Evolutionary conservation across 495 filamentous ascomycete genomes (phyloP).

Genomic region (Penicillium cataractarum): DNA sequence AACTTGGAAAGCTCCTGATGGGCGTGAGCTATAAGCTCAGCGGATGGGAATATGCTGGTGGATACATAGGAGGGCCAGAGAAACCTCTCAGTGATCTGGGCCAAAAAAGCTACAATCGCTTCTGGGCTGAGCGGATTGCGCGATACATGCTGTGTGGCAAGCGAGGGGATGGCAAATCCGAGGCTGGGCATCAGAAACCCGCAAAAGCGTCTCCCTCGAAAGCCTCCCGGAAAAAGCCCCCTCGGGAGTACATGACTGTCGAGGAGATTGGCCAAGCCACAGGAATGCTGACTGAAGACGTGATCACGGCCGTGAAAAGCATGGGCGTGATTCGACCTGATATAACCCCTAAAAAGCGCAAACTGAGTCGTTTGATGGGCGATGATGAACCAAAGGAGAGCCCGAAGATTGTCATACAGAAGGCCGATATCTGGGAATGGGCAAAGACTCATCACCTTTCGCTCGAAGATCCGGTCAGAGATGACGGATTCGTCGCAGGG

Average conservation of each 20-base stretch:
- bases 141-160: slow-evolving; percentile 58
- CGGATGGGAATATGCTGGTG: slow-evolving; percentile 64
- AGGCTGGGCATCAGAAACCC: slow-evolving; percentile 33
- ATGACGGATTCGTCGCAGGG: slow-evolving; percentile 49
- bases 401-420: slow-evolving; percentile 43
- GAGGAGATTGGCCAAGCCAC: slow-evolving; percentile 64
- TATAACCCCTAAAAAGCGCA: slow-evolving; percentile 47
- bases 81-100: slow-evolving; percentile 88
- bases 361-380: slow-evolving; percentile 26
- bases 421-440: slow-evolving; percentile 53
- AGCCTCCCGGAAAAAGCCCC: slow-evolving; percentile 39
- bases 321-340: slow-evolving; percentile 75
- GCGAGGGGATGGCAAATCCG: slow-evolving; percentile 27
- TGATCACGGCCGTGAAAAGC: slow-evolving; percentile 73
- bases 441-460: slow-evolving; percentile 41
- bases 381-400: slow-evolving; percentile 36
- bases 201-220: slow-evolving; percentile 27
- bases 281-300: slow-evolving; percentile 82
- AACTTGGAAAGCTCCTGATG: slow-evolving; percentile 88
- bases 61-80: slow-evolving; percentile 87
- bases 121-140: slow-evolving; percentile 81
- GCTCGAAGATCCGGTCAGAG: slow-evolving; percentile 51
- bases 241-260: slow-evolving; percentile 52
- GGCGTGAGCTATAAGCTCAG: slow-evolving; percentile 91
- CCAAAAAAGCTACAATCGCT: slow-evolving; percentile 74